Evolutionary conservation across 1,284 basidiomycete genomes (phyloP).

Genomic region (Wolfiporia cocos): DNA sequence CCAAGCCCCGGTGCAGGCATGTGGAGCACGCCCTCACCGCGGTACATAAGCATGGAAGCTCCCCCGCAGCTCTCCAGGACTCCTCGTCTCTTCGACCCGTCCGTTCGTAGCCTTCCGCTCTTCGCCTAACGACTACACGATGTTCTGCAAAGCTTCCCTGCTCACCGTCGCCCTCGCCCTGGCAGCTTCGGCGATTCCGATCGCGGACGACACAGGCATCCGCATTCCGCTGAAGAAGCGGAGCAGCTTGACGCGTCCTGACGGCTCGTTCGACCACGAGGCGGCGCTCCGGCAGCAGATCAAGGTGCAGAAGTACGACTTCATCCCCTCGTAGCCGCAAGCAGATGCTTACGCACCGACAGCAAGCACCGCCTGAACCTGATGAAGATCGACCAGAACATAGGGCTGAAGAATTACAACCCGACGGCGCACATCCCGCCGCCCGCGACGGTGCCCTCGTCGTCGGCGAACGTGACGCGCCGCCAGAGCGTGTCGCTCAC

Average conservation of each 20-base stretch:
- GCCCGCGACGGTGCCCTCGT: conserved; percentile 1
- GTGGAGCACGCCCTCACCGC: neutral
- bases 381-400: conserved; percentile 16
- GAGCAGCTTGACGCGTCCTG: conserved; percentile 11
- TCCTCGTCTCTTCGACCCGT: too few species aligned
- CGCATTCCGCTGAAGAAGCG: conserved; percentile 17
- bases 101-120: neutral
- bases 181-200: conserved; percentile 13
- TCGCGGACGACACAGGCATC: conserved; percentile 9
- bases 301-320: conserved; percentile 15
- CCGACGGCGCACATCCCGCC: conserved; percentile 4
- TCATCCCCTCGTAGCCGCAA: too few species aligned
- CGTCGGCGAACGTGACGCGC: conserved; percentile 11
- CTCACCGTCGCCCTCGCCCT: conserved; percentile 16
- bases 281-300: conserved; percentile 12
- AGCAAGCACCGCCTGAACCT: conserved; percentile 18
- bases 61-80: neutral
- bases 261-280: conserved; percentile 18
- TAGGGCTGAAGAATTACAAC: conserved; percentile 7
- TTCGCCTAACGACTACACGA: too few species aligned
- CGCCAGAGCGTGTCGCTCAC: conserved; percentile 11
- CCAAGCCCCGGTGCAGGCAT: neutral
- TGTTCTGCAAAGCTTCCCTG: conserved; percentile 20
- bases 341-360: neutral
- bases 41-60: neutral